A percentile compares a stretch with the other conserved stretches of the same genome.
Evolutionary conservation across 2,329 filamentous ascomycete species (phyloP).

Genomic region (Aspergillus eucalypticola): DNA sequence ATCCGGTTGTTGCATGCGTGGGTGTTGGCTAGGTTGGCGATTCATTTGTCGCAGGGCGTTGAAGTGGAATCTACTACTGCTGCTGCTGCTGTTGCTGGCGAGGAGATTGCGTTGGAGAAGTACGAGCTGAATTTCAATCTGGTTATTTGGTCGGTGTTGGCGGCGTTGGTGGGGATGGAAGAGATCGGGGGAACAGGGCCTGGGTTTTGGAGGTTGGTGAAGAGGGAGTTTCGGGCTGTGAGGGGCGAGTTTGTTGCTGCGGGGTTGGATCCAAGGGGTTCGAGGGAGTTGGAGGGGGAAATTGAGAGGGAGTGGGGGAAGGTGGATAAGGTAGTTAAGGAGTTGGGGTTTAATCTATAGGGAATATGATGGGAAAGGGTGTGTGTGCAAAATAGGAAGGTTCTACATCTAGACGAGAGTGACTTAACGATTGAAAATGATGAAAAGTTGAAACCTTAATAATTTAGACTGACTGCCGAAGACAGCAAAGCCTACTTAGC

Average conservation of each 20-base stretch:
- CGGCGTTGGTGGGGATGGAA: conserved; percentile 28
- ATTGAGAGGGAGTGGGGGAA: conserved; percentile 51
- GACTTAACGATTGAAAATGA: not conserved
- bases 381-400: too few species aligned
- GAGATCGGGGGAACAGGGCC: conserved; percentile 32
- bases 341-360: not conserved
- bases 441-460: conserved; percentile 23
- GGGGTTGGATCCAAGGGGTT: conserved; percentile 28
- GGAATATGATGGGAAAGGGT: too few species aligned
- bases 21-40: conserved; percentile 34
- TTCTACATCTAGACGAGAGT: too few species aligned
- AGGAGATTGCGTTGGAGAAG: conserved; percentile 22
- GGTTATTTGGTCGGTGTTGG: conserved; percentile 37
- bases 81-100: not conserved
- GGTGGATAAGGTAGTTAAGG: conserved; percentile 43
- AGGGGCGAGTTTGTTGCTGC: conserved; percentile 29
- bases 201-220: conserved; percentile 31
- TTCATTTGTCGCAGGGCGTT: conserved; percentile 28
- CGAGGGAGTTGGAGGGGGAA: conserved; percentile 14
- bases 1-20: conserved; percentile 53
- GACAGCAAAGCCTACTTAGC: conserved; percentile 13
- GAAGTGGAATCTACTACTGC: conserved; percentile 6
- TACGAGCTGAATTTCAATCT: conserved; percentile 33
- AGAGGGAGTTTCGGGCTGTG: conserved; percentile 28
- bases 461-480: conserved; percentile 22